Percentiles rank a stretch among this genome's conserved stretches.
These are phyloP conservation scores for Trichoderma sp. DNA, from an alignment of 2,329 filamentous ascomycete species.

Conservation along the genomic window DNA sequence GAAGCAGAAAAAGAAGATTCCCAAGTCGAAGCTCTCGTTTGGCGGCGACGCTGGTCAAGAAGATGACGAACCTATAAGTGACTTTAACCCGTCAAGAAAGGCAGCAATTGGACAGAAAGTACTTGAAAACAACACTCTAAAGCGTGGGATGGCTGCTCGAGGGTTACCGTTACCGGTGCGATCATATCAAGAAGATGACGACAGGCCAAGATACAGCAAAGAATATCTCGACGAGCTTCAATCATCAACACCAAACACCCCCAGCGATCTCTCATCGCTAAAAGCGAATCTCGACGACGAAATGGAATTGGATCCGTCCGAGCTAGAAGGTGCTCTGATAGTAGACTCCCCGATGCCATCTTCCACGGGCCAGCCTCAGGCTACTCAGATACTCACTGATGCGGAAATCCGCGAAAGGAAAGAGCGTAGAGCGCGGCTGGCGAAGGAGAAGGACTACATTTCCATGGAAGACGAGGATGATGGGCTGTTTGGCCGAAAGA, in stretches of 20 bases:
- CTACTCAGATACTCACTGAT: constrained; percentile 71
- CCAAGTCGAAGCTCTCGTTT: constrained; percentile 71
- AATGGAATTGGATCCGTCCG: constrained; percentile 62
- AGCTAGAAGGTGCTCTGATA: constrained; percentile 67
- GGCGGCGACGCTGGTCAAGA: constrained; percentile 60
- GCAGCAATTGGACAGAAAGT: constrained; percentile 66
- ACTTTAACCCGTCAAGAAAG: constrained; percentile 67
- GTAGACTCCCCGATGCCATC: constrained; percentile 53
- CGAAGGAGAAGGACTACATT: constrained; percentile 69
- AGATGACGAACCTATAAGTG: constrained; percentile 53
- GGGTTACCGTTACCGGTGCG: constrained; percentile 58
- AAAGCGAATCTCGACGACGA: constrained; percentile 52
- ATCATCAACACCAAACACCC: constrained; percentile 81
- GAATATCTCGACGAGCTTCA: constrained; percentile 86
- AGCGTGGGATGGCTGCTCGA: constrained; percentile 53
- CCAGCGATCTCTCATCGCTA: constrained; percentile 61
- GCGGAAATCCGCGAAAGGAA: constrained; percentile 91
- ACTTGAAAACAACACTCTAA: constrained; percentile 68
- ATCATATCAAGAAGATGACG: constrained; percentile 61
- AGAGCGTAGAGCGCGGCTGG: constrained; percentile 79
- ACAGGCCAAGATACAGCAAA: constrained; percentile 79
- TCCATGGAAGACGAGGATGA: constrained; percentile 64
- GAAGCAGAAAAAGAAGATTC: constrained; percentile 68
- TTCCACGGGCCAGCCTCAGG: constrained; percentile 39
- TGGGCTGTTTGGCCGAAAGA: constrained; percentile 47